Conservation (phyloP, 2,329 filamentous ascomycete species). For the Ophiostoma piceae region DNA sequence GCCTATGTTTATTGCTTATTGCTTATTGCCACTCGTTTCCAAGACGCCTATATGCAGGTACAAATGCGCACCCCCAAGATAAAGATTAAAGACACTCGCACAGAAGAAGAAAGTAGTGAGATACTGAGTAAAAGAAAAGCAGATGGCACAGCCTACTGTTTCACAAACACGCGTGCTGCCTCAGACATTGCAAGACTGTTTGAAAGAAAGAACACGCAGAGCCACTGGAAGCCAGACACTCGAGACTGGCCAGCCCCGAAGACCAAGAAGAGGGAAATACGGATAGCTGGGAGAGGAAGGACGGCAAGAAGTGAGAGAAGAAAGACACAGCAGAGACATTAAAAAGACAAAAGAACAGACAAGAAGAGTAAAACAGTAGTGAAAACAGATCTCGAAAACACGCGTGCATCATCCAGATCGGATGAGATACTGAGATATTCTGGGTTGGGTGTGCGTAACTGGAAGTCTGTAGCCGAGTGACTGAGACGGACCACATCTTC, state of each 20-base stretch:
- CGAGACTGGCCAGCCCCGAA: not conserved
- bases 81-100: not conserved
- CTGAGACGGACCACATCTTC: not conserved
- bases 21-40: not conserved
- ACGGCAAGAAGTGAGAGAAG: not conserved
- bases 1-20: not conserved
- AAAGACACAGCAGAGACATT: not conserved
- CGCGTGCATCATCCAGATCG: not conserved
- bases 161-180: not conserved
- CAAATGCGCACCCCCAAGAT: not conserved
- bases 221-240: not conserved
- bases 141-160: not conserved
- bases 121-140: not conserved
- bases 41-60: conserved; percentile 1
- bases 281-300: not conserved
- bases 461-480: not conserved
- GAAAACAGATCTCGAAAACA: not conserved
- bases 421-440: not conserved
- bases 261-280: not conserved
- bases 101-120: not conserved
- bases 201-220: not conserved
- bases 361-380: not conserved
- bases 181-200: conserved; percentile 8
- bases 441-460: not conserved
- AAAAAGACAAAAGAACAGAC: not conserved